Percentiles rank a stretch among this genome's conserved stretches.
phyloP scores from a whole-genome alignment of 768 basidiomycete genomes.

The Hydnum rufescens region DNA sequence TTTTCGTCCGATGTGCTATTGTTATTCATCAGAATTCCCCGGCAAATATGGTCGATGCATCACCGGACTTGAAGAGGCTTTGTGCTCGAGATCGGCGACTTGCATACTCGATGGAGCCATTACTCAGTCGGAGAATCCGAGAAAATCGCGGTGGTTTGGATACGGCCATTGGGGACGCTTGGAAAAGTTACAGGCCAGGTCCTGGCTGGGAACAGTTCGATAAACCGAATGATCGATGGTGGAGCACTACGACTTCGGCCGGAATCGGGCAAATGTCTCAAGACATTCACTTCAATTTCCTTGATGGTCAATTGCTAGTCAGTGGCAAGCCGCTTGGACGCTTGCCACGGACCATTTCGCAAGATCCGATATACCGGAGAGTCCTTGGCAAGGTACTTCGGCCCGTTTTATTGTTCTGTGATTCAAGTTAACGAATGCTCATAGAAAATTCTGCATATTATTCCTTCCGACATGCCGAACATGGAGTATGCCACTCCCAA shows the following conservation, averaged over 20 bases:
- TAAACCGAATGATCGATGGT: conserved; percentile 4
- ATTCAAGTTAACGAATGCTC: background rate
- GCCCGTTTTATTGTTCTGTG: background rate
- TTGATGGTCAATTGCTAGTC: background rate
- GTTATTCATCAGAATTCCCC: background rate
- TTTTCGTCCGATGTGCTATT: conserved; percentile 5
- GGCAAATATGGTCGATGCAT: background rate
- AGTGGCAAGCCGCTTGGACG: conserved; percentile 1
- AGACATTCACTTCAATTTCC: conserved; percentile 1
- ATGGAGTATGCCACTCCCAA: background rate
- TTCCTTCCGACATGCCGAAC: background rate
- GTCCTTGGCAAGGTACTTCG: conserved; percentile 2
- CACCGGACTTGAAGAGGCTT: background rate
- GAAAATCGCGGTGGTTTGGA: background rate
- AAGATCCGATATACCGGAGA: background rate
- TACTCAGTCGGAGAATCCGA: background rate
- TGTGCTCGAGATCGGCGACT: conserved; percentile 2
- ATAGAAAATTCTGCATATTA: conserved; percentile 1
- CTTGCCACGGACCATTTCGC: background rate
- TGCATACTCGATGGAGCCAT: background rate
- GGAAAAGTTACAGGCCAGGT: background rate
- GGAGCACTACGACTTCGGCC: background rate
- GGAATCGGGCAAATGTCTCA: background rate
- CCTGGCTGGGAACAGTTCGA: background rate
- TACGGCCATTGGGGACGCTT: background rate